These are phyloP conservation scores for Arthrobotrys sphaeroides DNA, from an alignment of 2,329 filamentous ascomycete genomes.

Conservation along the genomic window DNA sequence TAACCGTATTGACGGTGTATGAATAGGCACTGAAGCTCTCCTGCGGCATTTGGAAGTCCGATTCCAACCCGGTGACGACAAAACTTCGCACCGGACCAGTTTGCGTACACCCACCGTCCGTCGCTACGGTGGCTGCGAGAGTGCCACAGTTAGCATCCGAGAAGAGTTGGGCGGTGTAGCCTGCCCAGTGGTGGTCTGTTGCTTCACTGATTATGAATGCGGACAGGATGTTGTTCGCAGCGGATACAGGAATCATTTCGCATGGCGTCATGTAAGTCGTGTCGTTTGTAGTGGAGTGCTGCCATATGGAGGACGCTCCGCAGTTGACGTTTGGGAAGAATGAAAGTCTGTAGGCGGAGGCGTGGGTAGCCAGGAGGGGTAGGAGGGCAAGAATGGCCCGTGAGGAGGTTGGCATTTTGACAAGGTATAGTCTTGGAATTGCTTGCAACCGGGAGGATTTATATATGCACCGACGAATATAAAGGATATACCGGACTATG, in stretches of 20 bases:
- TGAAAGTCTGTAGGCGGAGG: constrained; percentile 4
- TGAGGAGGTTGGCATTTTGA: neutral
- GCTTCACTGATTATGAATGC: neutral
- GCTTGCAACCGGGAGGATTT: too few species aligned
- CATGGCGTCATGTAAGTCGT: neutral
- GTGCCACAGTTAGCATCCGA: constrained; percentile 4
- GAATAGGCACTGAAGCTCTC: neutral
- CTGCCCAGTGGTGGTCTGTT: neutral
- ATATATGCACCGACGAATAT: too few species aligned
- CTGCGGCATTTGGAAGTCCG: neutral
- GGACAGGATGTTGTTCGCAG: neutral
- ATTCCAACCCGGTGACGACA: neutral
- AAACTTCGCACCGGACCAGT: neutral
- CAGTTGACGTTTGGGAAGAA: constrained; percentile 1
- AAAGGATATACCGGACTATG: too few species aligned
- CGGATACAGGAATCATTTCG: neutral
- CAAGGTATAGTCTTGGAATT: neutral
- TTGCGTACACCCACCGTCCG: neutral
- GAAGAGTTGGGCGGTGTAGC: constrained; percentile 1
- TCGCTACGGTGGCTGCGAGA: neutral
- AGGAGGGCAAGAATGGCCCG: neutral
- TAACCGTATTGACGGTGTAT: neutral
- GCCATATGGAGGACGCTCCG: neutral
- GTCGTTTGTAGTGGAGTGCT: constrained; percentile 4
- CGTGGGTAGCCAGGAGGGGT: neutral